Conservation (phyloP, 2,329 filamentous ascomycete genomes). For the Diplodia seriata region DNA sequence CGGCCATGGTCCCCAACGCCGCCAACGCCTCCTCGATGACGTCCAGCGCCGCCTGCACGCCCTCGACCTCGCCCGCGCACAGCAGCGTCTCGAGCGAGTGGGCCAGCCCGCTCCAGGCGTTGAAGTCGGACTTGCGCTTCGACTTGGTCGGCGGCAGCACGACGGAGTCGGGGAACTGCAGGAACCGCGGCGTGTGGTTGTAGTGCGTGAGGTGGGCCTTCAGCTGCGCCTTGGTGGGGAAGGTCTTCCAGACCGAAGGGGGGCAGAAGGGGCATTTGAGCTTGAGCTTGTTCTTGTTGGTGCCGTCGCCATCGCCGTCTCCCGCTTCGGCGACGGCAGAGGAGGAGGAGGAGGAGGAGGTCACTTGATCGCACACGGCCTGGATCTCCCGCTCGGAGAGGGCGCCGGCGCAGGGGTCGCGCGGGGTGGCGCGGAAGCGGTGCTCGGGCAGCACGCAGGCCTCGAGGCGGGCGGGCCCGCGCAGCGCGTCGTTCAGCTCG, state of each 20-base stretch:
- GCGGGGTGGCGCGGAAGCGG: constrained; percentile 17
- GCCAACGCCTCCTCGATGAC: constrained; percentile 14
- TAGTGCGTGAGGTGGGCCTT: constrained; percentile 20
- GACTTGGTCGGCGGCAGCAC: constrained; percentile 29
- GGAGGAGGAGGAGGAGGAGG: not conserved
- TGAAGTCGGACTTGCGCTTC: constrained; percentile 24
- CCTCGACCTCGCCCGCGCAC: constrained; percentile 29
- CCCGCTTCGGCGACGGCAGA: not conserved
- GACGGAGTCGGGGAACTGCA: constrained; percentile 23
- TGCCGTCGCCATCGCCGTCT: not conserved
- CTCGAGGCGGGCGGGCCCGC: constrained; percentile 25
- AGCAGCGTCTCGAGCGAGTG: constrained; percentile 32
- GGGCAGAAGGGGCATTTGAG: constrained; percentile 27
- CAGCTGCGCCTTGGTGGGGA: constrained; percentile 15
- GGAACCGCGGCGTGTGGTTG: constrained; percentile 31
- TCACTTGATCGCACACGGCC: not conserved
- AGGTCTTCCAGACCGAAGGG: constrained; percentile 10
- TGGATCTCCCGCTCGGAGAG: not conserved
- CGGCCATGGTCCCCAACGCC: not conserved
- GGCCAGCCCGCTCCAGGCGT: constrained; percentile 29
- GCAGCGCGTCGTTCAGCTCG: constrained; percentile 23
- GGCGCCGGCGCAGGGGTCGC: constrained; percentile 2
- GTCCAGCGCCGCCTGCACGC: constrained; percentile 31
- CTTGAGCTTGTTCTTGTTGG: not conserved
- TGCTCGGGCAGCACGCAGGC: constrained; percentile 20